Conservation (phyloP, 2,329 filamentous ascomycete genomes). For the Colletotrichum lentis region DNA sequence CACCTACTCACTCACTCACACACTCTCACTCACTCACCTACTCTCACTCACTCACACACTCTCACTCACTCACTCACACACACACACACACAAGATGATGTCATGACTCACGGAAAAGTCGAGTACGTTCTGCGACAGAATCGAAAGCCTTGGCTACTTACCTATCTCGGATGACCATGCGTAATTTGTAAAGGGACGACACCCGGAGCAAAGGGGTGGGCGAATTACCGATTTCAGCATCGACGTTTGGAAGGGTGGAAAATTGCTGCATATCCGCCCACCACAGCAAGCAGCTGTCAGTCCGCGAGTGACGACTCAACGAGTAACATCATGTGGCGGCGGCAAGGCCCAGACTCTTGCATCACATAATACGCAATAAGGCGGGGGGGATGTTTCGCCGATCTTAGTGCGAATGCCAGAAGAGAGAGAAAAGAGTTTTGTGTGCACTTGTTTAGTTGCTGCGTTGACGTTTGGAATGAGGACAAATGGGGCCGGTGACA, state of each 20-base stretch:
- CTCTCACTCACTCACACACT: too few relatives aligned
- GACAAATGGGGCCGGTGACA: constrained; percentile 22
- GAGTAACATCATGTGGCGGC: not conserved
- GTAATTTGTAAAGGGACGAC: too few relatives aligned
- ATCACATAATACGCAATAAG: constrained; percentile 29
- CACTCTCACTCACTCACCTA: too few relatives aligned
- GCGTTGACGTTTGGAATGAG: constrained; percentile 26
- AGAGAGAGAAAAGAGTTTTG: too few relatives aligned
- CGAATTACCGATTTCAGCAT: not conserved
- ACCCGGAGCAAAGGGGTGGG: too few relatives aligned
- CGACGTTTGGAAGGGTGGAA: constrained; percentile 10
- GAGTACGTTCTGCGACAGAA: not conserved
- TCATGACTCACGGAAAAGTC: not conserved
- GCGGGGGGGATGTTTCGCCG: not conserved
- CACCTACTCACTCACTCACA: too few relatives aligned
- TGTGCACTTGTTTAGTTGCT: not conserved
- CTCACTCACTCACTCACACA: too few relatives aligned
- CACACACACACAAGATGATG: not conserved
- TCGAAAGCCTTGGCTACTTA: not conserved
- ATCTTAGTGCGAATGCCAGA: constrained; percentile 7
- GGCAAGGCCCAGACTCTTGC: not conserved
- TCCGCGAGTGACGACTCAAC: too few relatives aligned
- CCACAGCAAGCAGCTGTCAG: not conserved
- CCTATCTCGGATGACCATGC: too few relatives aligned
- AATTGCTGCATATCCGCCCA: not conserved